Conservation (phyloP, 345 rosid genomes). For the Clausena lansium region DNA sequence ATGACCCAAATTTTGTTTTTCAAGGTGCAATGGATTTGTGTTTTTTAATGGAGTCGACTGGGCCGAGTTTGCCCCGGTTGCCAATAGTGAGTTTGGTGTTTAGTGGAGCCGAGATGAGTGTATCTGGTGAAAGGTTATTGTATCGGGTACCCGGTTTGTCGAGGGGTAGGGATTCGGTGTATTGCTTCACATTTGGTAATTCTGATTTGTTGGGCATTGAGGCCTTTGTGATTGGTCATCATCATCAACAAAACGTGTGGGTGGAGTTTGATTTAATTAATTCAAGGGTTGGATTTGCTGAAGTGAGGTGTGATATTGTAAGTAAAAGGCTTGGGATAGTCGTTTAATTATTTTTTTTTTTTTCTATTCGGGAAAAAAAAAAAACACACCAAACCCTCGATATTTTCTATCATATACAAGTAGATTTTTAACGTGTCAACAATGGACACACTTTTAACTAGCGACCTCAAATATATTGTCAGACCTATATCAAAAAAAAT, state of each 20-base stretch:
- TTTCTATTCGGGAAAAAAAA: no score
- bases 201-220: constrained; percentile 69
- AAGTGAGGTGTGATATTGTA: constrained; percentile 60
- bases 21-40: constrained; percentile 85
- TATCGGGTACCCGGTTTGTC: constrained; percentile 49
- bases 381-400: no score
- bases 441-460: no score
- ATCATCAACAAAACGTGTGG: constrained; percentile 84
- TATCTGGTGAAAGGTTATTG: constrained; percentile 54
- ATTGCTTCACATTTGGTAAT: constrained; percentile 80
- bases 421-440: no score
- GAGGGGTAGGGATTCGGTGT: constrained; percentile 51
- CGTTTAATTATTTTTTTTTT: not conserved
- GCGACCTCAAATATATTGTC: no score
- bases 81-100: constrained; percentile 57
- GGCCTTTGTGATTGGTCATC: constrained; percentile 76
- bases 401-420: no score
- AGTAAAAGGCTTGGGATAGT: constrained; percentile 43
- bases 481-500: no score
- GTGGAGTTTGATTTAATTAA: constrained; percentile 72
- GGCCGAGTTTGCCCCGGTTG: constrained; percentile 27
- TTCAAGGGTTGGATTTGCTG: constrained; percentile 73
- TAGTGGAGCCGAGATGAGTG: constrained; percentile 65
- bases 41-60: constrained; percentile 30
- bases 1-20: constrained; percentile 58